phyloP scores from a whole-genome alignment of 225 moss, liverwort and hornwort genomes.

The Pseudoscleropodium purum region DNA sequence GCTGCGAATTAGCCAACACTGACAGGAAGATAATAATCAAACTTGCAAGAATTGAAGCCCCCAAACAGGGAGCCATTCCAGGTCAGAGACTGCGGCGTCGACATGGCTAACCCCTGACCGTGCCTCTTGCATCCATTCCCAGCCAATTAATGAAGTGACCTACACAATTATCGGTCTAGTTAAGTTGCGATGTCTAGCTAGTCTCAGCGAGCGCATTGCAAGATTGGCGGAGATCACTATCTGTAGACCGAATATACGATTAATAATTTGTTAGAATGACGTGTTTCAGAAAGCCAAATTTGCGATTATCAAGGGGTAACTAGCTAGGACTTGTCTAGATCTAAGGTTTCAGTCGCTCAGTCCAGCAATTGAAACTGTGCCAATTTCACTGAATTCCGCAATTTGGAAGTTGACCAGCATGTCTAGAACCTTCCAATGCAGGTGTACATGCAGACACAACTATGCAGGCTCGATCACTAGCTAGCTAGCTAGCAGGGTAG shows the following conservation, averaged over 20 bases:
- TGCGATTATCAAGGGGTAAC: no score
- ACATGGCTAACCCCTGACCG: background rate
- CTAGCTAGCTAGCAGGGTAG: background rate
- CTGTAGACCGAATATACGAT: background rate
- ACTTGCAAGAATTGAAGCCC: background rate
- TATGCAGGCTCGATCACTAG: background rate
- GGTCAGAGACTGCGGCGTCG: background rate
- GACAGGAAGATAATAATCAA: background rate
- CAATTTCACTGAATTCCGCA: background rate
- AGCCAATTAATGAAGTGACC: background rate
- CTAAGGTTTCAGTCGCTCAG: background rate
- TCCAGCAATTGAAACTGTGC: background rate
- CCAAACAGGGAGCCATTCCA: background rate
- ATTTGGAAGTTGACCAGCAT: background rate
- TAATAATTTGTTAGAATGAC: background rate
- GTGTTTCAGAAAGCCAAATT: background rate
- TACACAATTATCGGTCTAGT: background rate
- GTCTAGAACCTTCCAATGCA: background rate
- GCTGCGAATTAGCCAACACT: constrained; percentile 5
- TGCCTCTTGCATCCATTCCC: background rate
- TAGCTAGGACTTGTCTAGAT: background rate
- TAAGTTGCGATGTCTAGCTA: background rate
- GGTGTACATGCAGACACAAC: background rate
- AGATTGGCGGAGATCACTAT: background rate
- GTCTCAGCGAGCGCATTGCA: background rate